Conservation (phyloP, 495 filamentous ascomycete species). For the Tuber microsphaerosporum region DNA sequence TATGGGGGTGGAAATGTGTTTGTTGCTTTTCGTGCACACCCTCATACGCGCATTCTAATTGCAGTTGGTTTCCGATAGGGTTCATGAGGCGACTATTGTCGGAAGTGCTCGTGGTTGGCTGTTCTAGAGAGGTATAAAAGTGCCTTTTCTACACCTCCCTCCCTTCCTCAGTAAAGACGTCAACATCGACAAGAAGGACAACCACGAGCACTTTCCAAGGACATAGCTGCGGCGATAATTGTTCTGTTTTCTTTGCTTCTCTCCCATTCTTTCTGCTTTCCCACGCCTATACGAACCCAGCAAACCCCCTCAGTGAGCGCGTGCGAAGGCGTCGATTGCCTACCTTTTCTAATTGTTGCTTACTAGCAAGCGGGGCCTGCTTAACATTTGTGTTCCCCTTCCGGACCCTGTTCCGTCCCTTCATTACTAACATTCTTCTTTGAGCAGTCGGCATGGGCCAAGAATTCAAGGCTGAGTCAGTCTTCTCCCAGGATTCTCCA, state of each 20-base stretch:
- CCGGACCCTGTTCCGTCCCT: not conserved
- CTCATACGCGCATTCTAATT: not conserved
- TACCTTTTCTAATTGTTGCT: not conserved
- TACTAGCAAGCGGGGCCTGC: not conserved
- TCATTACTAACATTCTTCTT: not conserved
- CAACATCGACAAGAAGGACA: not conserved
- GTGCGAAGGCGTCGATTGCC: not conserved
- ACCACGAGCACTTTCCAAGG: not conserved
- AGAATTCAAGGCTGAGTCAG: not conserved
- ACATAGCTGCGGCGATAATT: not conserved
- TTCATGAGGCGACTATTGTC: not conserved
- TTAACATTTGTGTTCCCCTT: not conserved
- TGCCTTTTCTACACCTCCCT: not conserved
- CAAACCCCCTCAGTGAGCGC: not conserved
- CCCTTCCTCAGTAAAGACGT: not conserved
- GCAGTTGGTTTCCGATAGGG: not conserved
- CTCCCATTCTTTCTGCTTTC: not conserved
- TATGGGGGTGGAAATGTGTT: not conserved
- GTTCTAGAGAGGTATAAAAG: not conserved
- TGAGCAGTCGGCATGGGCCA: not conserved
- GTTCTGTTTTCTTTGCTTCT: not conserved
- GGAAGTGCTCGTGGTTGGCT: not conserved
- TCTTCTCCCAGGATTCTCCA: not conserved
- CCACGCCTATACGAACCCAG: not conserved
- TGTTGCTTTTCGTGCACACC: not conserved